These are phyloP conservation scores for Penicillium cinerascens DNA, from an alignment of 495 filamentous ascomycete genomes.

Conservation along the genomic window DNA sequence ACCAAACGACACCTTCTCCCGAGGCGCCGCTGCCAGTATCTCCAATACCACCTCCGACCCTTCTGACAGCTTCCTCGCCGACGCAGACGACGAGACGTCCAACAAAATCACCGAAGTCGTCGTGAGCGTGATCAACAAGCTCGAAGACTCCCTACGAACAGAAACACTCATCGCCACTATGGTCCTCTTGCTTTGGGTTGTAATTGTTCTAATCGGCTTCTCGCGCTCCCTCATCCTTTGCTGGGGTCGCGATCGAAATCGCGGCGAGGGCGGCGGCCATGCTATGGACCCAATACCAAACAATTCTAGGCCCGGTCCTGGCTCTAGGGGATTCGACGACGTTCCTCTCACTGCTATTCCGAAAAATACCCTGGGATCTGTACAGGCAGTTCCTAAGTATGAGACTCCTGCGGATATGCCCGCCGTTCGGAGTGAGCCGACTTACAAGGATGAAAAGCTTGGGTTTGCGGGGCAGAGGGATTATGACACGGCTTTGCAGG, in stretches of 20 bases:
- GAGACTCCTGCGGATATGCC: conserved; percentile 11
- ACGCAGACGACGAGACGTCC: conserved; percentile 61
- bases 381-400: conserved; percentile 27
- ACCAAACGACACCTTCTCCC: conserved; percentile 76
- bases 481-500: conserved; percentile 21
- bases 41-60: conserved; percentile 34
- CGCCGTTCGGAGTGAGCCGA: conserved; percentile 1
- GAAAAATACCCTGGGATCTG: conserved; percentile 7
- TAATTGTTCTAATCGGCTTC: conserved; percentile 71
- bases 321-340: conserved; percentile 26
- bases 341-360: conserved; percentile 32
- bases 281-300: conserved; percentile 16
- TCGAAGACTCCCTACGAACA: conserved; percentile 60
- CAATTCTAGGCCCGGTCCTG: conserved; percentile 5
- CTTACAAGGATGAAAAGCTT: conserved; percentile 40
- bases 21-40: conserved; percentile 68
- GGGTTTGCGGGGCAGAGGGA: conserved; percentile 45
- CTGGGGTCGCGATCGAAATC: conserved; percentile 37
- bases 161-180: conserved; percentile 74
- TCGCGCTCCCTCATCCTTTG: conserved; percentile 56
- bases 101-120: conserved; percentile 81
- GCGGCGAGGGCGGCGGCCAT: conserved; percentile 48
- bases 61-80: conserved; percentile 69
- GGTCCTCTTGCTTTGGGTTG: conserved; percentile 69
- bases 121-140: conserved; percentile 55